Percentiles rank a stretch among this genome's conserved stretches.
phyloP scores from a whole-genome alignment of 78 protist species.

The Chrysochromulina parva region DNA sequence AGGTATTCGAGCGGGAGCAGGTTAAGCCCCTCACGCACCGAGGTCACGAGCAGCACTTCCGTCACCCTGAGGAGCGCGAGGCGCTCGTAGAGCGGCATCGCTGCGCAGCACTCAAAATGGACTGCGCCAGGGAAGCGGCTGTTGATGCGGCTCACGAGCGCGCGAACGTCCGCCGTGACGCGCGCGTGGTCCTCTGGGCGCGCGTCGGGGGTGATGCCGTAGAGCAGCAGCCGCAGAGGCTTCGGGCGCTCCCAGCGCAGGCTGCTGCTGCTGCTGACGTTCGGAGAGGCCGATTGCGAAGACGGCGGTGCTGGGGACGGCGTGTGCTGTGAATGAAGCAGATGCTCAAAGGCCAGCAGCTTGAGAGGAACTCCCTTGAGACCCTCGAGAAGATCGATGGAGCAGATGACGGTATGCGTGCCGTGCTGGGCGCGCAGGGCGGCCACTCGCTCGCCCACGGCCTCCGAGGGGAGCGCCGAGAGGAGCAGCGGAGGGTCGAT shows the following conservation, averaged over 20 bases:
- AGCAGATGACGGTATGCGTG: no score
- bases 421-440: no score
- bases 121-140: no score
- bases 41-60: constrained; percentile 73
- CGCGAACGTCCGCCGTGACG: not conserved
- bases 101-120: no score
- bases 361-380: constrained; percentile 85
- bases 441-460: no score
- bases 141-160: no score
- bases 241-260: no score
- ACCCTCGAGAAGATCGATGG: constrained; percentile 54
- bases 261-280: no score
- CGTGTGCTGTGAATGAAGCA: constrained; percentile 44
- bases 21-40: constrained; percentile 89
- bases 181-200: not conserved
- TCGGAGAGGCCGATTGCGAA: no score
- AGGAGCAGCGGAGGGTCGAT: not conserved
- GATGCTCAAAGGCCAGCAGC: constrained; percentile 69
- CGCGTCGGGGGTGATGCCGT: not conserved
- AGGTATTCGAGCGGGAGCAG: constrained; percentile 73
- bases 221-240: not conserved
- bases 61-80: constrained; percentile 25
- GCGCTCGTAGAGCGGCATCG: not conserved
- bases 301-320: no score
- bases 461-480: no score